These are phyloP conservation scores for Geotrichum bryndzae DNA, from an alignment of 1,139 yeast genomes.

Conservation along the genomic window DNA sequence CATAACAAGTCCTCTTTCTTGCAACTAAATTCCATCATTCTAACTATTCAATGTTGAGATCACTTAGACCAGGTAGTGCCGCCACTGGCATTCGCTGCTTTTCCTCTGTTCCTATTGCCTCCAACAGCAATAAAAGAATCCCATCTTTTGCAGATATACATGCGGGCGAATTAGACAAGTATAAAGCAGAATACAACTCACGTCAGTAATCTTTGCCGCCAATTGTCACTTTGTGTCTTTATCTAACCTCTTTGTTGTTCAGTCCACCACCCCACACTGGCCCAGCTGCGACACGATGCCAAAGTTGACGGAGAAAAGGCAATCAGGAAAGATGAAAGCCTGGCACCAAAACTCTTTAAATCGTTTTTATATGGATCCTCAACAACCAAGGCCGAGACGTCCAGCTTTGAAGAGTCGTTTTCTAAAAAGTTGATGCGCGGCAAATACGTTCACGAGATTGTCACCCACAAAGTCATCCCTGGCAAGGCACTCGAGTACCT, in stretches of 20 bases:
- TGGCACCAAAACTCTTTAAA: slow-evolving; percentile 32
- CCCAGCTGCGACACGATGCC: slow-evolving; percentile 22
- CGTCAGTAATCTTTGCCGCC: background rate
- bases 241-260: background rate
- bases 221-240: slow-evolving; percentile 16
- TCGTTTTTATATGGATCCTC: slow-evolving; percentile 38
- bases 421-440: slow-evolving; percentile 39
- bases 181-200: slow-evolving; percentile 14
- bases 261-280: slow-evolving; percentile 13
- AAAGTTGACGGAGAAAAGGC: slow-evolving; percentile 15
- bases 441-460: slow-evolving; percentile 40
- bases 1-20: background rate
- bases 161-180: slow-evolving; percentile 32
- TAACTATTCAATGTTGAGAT: background rate
- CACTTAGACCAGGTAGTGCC: background rate
- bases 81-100: background rate
- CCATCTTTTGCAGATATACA: slow-evolving; percentile 36
- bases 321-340: slow-evolving; percentile 2
- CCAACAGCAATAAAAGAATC: slow-evolving; percentile 22
- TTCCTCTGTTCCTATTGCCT: background rate
- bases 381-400: slow-evolving; percentile 33
- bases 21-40: background rate
- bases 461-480: slow-evolving; percentile 37
- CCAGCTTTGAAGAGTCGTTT: slow-evolving; percentile 35
- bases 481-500: slow-evolving; percentile 35